Base-by-base conservation (phyloP, 2,329 filamentous ascomycete genomes). In the Pseudogymnoascus sp. region DNA sequence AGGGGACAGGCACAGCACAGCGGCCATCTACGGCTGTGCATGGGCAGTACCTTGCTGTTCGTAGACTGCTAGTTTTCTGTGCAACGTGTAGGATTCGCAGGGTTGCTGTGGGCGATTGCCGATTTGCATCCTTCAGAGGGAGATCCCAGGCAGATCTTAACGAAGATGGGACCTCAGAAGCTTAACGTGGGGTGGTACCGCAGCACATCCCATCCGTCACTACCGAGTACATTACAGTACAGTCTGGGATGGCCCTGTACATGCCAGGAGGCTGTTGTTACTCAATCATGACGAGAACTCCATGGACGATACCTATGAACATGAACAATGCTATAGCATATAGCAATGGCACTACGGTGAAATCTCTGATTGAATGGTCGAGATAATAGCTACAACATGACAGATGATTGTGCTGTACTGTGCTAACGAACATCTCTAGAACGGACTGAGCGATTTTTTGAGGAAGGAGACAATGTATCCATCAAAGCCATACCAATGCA, bases 51-150 rank as follows among this genome's bases (percentile, higher is more conserved):
- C 21, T 47, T 5, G 5, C 10, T 44, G n/a, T n/a, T n/a, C n/a
- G n/a, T n/a, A n/a, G n/a, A n/a, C n/a, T n/a, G 1, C 8, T 21
- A 44, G 26, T 26, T 26, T 26, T 26, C 26, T 26, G 15, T 53
- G 31, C 47, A 53, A 53, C 47, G 47, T 53, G 47, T 53, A 31
- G 47, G 9, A 53, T 31, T 53, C 47, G 47, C 47, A 53, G 26
- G 47, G 47, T 31, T 53, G 47, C n/a, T 53, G n/a, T 53, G 47
- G 47, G 9, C 47, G 47, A 53, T 53, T 53, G 47, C n/a, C 26
- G 47, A 31, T 26, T 53, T n/a, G 26, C 47, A 53, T 53, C 47
- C 23, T 53, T 28, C 44, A 21, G 11, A 13, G 23, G 44, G 7
- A n/a, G n/a, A n/a, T n/a, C 26, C 7, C 26, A 26, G 26, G 26